Percentiles rank a stretch among this genome's conserved stretches.
Conservation (phyloP, 2,329 filamentous ascomycete genomes). For the Aspergillus candidus region DNA sequence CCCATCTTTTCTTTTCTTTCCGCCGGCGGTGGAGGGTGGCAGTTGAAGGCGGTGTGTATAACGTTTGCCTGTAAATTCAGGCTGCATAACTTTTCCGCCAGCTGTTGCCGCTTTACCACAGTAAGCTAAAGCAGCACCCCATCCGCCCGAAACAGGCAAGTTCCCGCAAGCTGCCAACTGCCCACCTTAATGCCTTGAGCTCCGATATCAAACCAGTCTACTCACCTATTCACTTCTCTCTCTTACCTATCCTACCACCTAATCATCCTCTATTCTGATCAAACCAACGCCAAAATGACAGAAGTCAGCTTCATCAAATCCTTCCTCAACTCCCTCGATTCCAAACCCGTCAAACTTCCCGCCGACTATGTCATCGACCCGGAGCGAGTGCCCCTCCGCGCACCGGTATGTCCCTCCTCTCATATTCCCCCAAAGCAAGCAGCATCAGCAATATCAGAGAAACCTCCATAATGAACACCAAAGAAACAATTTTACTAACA, state of each 20-base stretch:
- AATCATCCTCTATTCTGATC: too few relatives aligned
- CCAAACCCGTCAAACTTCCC: slow-evolving; percentile 72
- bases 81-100: background rate
- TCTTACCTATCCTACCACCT: background rate
- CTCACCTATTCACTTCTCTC: background rate
- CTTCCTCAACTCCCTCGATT: slow-evolving; percentile 75
- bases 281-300: slow-evolving; percentile 61
- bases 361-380: slow-evolving; percentile 86
- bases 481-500: background rate
- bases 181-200: background rate
- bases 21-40: slow-evolving; percentile 22
- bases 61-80: slow-evolving; percentile 10
- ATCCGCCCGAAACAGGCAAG: background rate
- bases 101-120: too few relatives aligned
- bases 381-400: slow-evolving; percentile 66
- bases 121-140: background rate
- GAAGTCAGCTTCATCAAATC: slow-evolving; percentile 78
- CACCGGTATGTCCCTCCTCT: slow-evolving; percentile 57
- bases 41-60: slow-evolving; percentile 19
- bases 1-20: slow-evolving; percentile 21
- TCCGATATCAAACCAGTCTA: background rate
- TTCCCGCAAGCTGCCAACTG: background rate
- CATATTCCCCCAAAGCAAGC: background rate
- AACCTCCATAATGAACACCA: background rate
- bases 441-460: background rate